Base-by-base conservation (phyloP, 805 yeast species). In the Candida peoriensis region DNA sequence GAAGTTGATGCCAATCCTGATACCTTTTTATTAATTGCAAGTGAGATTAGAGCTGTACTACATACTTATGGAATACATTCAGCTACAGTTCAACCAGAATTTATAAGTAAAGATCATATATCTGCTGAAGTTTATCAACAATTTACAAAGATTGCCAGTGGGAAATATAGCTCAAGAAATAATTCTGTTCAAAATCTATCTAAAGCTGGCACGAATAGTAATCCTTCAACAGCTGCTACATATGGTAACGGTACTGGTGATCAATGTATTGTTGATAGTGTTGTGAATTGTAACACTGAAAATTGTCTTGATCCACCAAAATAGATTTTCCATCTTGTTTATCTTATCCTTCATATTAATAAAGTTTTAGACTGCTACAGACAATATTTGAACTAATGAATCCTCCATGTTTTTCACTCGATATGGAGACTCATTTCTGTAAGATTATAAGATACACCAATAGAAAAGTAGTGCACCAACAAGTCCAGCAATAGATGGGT, bases 41-140 rank as follows among this genome's bases (percentile, higher is more conserved):
- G 77, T 32, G 72, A 74, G 38, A 90, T 90, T 34, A 76, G 93
- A 58, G 74, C 74, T 34, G 78, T 88, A 30, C 70, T 90, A 50
- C 95, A 86, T 50, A 77, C 72, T 19, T 81, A 80, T 54, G 96
- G 95, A 29, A 80, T 90, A 41, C 95, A 89, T 52, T 82, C 93
- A 24, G 95, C 90, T 14, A 90, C 98, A 2, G 89, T 93, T 33
- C 98, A 90, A 61, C 98, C 98, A 0, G 98, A 90, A 63, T 93
- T 90, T 51, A 56, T 68, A 13, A 52, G 56, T 9, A 35, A 37
- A 36, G 44, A 52, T n/a, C 33, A 39, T 19, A 51, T 58, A 13
- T 48, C 58, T 12, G 47, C 55, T 7, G 62, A 56, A 21, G 53
- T 52, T 27, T 54, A 55, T 36, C 50, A 60, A 43, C 55, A 59